Evolutionary conservation across 495 filamentous ascomycete species (phyloP).

Genomic region (Schizothecium vesticola): DNA sequence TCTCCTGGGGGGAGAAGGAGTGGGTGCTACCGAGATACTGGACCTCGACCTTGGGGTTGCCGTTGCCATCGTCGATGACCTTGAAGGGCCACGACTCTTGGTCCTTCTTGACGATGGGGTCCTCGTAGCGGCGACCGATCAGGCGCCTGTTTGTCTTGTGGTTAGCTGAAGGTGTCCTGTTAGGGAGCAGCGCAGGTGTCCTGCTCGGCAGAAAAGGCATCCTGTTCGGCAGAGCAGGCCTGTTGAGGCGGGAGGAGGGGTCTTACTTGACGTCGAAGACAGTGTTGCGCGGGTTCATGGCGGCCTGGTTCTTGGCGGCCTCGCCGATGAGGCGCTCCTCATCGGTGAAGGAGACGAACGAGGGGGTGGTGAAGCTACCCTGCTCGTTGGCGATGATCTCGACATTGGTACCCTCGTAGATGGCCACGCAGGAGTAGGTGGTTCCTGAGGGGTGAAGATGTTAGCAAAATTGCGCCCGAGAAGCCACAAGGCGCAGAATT

Average conservation of each 20-base stretch:
- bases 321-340: constrained; percentile 98
- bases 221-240: too few species aligned
- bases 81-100: constrained; percentile 99
- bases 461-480: constrained; percentile 7
- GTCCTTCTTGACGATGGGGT: constrained; percentile 96
- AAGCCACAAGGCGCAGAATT: not conserved
- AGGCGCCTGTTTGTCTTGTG: constrained; percentile 56
- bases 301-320: constrained; percentile 98
- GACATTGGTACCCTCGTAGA: constrained; percentile 98
- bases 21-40: constrained; percentile 93
- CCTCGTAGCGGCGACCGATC: constrained; percentile 89
- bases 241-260: not conserved
- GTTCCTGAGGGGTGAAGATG: constrained; percentile 58
- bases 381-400: constrained; percentile 99
- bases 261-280: constrained; percentile 91
- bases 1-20: constrained; percentile 94
- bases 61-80: constrained; percentile 73
- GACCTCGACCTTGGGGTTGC: constrained; percentile 89
- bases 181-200: too few species aligned
- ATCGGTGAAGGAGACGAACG: constrained; percentile 98
- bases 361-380: constrained; percentile 97
- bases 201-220: not conserved
- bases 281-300: constrained; percentile 96
- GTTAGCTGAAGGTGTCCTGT: constrained; percentile 21
- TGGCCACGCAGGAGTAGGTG: constrained; percentile 99